Evolutionary conservation across 2,329 filamentous ascomycete genomes (phyloP).

Genomic region (Phialemonium atrogriseum): DNA sequence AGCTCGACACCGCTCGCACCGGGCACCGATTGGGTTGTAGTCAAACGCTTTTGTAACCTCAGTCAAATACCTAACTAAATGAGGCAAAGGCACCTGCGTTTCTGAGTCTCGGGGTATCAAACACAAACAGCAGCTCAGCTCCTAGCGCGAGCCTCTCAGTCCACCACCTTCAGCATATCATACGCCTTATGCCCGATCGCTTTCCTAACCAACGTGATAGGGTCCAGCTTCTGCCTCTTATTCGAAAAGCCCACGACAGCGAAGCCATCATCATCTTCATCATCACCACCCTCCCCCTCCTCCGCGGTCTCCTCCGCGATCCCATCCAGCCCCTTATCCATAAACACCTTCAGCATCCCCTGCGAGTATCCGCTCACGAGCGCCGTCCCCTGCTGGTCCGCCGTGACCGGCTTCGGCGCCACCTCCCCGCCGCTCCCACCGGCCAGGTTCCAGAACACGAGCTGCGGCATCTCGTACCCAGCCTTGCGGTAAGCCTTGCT

Average conservation of each 20-base stretch:
- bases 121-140: too few species aligned
- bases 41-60: too few species aligned
- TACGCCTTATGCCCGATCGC: slow-evolving; percentile 46
- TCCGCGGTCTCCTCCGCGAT: slow-evolving; percentile 28
- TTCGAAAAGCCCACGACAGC: slow-evolving; percentile 10
- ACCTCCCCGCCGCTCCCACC: slow-evolving; percentile 23
- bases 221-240: slow-evolving; percentile 34
- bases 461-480: slow-evolving; percentile 49
- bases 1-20: too few species aligned
- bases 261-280: slow-evolving; percentile 12
- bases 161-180: slow-evolving; percentile 44
- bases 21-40: too few species aligned
- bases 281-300: slow-evolving; percentile 18
- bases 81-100: too few species aligned
- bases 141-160: too few species aligned
- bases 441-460: slow-evolving; percentile 55
- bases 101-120: too few species aligned
- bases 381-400: slow-evolving; percentile 33
- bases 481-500: slow-evolving; percentile 32
- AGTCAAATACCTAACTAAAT: too few species aligned
- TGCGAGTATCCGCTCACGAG: slow-evolving; percentile 50
- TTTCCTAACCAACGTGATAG: slow-evolving; percentile 36
- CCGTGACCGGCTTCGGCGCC: slow-evolving; percentile 40
- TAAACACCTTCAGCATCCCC: slow-evolving; percentile 48
- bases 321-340: slow-evolving; percentile 39